Evolutionary conservation across 148 eudicot genomes (phyloP), one percentile per base, ranked within the genome.

Genomic region (Vaccinium macrocarpon): DNA sequence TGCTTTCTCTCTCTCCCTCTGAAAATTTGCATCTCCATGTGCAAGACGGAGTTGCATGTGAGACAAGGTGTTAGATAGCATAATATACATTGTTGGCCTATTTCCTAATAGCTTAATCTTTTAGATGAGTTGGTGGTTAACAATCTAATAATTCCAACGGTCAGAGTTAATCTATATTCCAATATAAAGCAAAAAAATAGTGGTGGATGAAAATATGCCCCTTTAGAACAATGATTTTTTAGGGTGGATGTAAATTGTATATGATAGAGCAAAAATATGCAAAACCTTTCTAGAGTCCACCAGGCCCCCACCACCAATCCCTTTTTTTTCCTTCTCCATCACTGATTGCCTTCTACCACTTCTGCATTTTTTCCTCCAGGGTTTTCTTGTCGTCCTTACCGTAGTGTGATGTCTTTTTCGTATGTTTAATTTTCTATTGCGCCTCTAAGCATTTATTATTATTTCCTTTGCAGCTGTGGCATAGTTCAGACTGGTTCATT

Each of bases 401-500:
- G 3, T 7, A 11, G 59, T 51, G n/a, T 13, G 49, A 18, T 19
- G 64, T 71, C 32, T 53, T 1, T 52, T 16, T 53, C 23, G 32
- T 42, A 29, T 48, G 12, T 73, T 71, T 53, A 19, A 5, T 68
- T 81, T 74, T 83, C 52, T 48, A 59, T 56, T 32, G 61, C 42
- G n/a, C 48, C 66, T 55, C 16, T 71, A 46, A 29, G 27, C n/a
- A 23, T 82, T 56, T 73, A 21, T 83, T 74, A n/a, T 5, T 23
- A 74, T 68, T 29, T 18, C n/a, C 19, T 12, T 89, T 89, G 89
- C 91, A 97, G 99, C 49, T 97, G 99, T 87, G 98, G 99, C 51
- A 89, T 83, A 32, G 18, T 80, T 66, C 93, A 93, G 84, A 95
- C 98, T 23, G 99, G 99, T 72, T 88, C 92, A 82, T 95, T 97